Conservation (phyloP, 129 eudicot species). For the Ambrosia trifida region DNA sequence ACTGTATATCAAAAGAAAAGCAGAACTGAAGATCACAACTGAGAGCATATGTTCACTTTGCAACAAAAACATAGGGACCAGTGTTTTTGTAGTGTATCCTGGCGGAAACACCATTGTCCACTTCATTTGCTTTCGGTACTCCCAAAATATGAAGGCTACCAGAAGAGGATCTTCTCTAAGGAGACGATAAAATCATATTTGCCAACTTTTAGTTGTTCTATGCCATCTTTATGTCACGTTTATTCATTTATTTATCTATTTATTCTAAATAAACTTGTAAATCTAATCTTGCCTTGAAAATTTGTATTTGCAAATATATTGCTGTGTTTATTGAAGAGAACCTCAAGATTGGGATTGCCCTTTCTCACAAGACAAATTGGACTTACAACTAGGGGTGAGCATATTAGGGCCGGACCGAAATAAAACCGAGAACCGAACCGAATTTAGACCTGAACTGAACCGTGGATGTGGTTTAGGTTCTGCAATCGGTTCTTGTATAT, state of each 20-base stretch:
- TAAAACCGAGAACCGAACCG: too few relatives aligned
- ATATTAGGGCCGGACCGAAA: too few relatives aligned
- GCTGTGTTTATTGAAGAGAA: too few relatives aligned
- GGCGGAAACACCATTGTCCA: constrained; percentile 80
- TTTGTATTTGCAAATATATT: constrained; percentile 20
- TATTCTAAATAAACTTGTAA: constrained; percentile 15
- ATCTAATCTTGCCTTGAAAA: constrained; percentile 7
- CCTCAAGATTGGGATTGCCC: too few relatives aligned
- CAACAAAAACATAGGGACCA: constrained; percentile 84
- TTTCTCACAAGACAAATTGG: too few relatives aligned
- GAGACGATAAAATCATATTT: constrained; percentile 34
- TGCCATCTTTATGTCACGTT: neutral
- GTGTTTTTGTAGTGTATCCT: constrained; percentile 93
- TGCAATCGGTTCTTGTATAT: too few relatives aligned
- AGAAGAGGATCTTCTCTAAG: constrained; percentile 47
- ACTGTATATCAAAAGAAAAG: constrained; percentile 66
- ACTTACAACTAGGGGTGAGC: neutral
- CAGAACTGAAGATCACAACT: constrained; percentile 65
- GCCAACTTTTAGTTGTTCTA: neutral
- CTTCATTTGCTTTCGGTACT: constrained; percentile 86
- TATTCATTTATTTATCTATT: neutral
- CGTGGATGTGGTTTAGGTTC: too few relatives aligned
- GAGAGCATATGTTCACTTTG: constrained; percentile 91
- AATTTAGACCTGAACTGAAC: too few relatives aligned
- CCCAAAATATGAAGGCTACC: constrained; percentile 73